These are phyloP conservation scores for Populus nigra DNA, from an alignment of 345 rosid genomes.

Conservation along the genomic window DNA sequence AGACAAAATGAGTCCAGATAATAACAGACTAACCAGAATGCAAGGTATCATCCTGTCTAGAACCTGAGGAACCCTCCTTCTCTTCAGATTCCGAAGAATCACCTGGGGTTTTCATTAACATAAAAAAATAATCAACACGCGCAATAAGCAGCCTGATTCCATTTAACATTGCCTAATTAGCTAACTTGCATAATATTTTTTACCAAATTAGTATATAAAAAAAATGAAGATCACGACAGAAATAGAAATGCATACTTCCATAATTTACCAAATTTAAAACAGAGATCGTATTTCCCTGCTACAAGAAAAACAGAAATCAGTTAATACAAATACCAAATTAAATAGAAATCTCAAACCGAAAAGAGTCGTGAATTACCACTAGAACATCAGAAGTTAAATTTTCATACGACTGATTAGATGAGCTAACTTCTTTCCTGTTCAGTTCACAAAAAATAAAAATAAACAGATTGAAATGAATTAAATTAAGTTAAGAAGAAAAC, in stretches of 20 bases:
- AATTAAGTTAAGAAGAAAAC: neutral
- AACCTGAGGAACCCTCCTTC: conserved; percentile 23
- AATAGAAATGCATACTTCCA: conserved; percentile 40
- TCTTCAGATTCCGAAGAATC: conserved; percentile 44
- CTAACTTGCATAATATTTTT: neutral
- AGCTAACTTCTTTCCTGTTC: conserved; percentile 53
- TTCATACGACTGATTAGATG: conserved; percentile 35
- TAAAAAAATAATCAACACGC: neutral
- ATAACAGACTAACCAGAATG: neutral
- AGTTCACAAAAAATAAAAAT: neutral
- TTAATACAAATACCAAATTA: neutral
- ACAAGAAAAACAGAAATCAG: neutral
- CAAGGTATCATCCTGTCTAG: conserved; percentile 29
- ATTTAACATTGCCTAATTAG: neutral
- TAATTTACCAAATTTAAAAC: conserved; percentile 46
- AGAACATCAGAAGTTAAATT: conserved; percentile 42
- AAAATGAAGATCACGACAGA: neutral
- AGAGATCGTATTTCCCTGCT: conserved; percentile 38
- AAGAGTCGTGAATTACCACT: conserved; percentile 30
- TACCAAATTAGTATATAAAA: neutral
- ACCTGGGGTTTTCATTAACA: conserved; percentile 36
- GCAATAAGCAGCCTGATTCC: neutral
- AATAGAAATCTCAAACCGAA: neutral
- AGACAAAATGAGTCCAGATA: neutral
- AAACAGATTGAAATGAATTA: conserved; percentile 3